Conservation (phyloP, 2,329 filamentous ascomycete genomes). For the Cercospora sesami region DNA sequence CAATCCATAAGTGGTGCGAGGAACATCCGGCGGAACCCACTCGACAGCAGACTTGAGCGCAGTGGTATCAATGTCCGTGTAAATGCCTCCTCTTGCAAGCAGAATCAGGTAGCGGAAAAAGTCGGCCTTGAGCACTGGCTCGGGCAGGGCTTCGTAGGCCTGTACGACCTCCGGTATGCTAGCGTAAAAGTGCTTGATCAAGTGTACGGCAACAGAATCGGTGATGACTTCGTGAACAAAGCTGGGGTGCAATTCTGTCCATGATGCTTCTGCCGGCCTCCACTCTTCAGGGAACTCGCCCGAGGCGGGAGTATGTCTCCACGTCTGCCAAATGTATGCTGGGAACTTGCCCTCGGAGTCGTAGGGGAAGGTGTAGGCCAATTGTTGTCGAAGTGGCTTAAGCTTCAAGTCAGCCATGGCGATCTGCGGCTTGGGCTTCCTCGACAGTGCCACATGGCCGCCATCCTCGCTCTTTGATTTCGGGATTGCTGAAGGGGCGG, state of each 20-base stretch:
- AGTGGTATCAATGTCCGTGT: conserved; percentile 79
- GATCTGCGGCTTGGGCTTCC: conserved; percentile 57
- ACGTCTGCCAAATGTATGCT: conserved; percentile 99
- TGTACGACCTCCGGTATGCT: conserved; percentile 56
- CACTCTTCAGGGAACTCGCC: conserved; percentile 72
- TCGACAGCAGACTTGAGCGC: conserved; percentile 79
- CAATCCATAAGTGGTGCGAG: conserved; percentile 75
- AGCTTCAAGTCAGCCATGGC: conserved; percentile 68
- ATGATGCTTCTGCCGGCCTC: conserved; percentile 81
- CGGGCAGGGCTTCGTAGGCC: conserved; percentile 51
- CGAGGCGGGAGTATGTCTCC: conserved; percentile 82
- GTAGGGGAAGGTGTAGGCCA: conserved; percentile 93
- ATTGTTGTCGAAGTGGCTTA: conserved; percentile 73
- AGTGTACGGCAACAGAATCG: conserved; percentile 78
- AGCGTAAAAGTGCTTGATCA: conserved; percentile 84
- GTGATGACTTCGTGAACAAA: conserved; percentile 97
- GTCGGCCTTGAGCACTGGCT: conserved; percentile 61
- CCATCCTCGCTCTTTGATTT: conserved; percentile 32
- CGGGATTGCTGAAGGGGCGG: conserved; percentile 32
- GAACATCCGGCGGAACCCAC: conserved; percentile 80
- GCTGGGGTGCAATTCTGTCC: conserved; percentile 80
- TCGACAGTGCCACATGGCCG: conserved; percentile 35
- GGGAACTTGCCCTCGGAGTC: conserved; percentile 86
- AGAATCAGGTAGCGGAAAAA: conserved; percentile 70
- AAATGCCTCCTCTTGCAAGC: conserved; percentile 76